Evolutionary conservation across 768 basidiomycete genomes (phyloP), one percentile per base, ranked within the genome.

Genomic region (Tricholoma furcatifolium): DNA sequence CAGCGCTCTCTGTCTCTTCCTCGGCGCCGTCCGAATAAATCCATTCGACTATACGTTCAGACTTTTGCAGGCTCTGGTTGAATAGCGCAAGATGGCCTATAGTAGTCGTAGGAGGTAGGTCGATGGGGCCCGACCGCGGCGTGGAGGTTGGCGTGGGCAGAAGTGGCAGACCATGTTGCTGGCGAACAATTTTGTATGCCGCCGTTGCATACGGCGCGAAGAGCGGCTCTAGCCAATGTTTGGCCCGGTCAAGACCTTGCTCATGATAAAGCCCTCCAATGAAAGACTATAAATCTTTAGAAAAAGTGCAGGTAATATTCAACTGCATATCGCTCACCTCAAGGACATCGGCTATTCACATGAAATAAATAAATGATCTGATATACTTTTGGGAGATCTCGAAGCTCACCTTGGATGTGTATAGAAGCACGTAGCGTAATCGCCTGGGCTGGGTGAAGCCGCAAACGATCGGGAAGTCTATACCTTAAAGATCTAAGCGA

Each of bases 221-320:
- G 44, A 92, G 79, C 1, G 67, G 63, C 48, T 69, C 69, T 38
- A 91, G 76, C 90, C 90, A 92, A 4, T 54, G 39, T 53, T 74
- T 73, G 40, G 83, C 81, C 5, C 65, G 70, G 0, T 74, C 67
- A 36, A 91, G 74, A 21, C 87, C 88, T 61, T 84, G 82, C 49
- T 91, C 89, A 43, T 77, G 66, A 70, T 80, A 91, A 15, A 92
- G 69, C 0, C 88, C 90, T n/a, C 89, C 90, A 27, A 91, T 78
- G 64, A 84, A 92, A 2, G 90, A 80, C 88, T 92, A 58, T 31
- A 43, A n/a, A 32, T 15, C 47, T 20, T 35, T 14, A 21, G 48
- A 42, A 59, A 27, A 54, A 51, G 51, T 35, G n/a, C 35, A n/a
- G 50, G 40, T 39, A 39, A 39, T 18, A 43, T 42, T 20, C 15